These are phyloP conservation scores for Lactarius hengduanensis DNA, from an alignment of 768 basidiomycete genomes.

Conservation along the genomic window DNA sequence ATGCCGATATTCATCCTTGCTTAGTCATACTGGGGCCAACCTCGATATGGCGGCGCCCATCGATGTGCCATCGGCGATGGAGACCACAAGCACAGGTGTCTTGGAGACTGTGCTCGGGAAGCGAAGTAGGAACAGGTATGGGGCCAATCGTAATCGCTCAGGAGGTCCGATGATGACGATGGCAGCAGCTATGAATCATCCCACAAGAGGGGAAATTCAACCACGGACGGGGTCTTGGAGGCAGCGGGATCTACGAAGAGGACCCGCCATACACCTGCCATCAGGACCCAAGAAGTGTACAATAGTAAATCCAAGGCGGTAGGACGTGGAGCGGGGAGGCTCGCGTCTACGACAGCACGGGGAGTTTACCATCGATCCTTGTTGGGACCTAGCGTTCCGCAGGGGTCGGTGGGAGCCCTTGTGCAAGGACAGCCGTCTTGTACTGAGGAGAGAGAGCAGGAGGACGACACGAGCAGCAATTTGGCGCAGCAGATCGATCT, in stretches of 20 bases:
- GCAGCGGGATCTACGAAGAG: not conserved
- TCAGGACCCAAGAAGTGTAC: not conserved
- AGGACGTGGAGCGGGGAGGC: constrained; percentile 13
- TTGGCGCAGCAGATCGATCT: not conserved
- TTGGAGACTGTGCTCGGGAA: not conserved
- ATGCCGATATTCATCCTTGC: not conserved
- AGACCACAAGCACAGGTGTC: not conserved
- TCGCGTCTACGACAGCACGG: not conserved
- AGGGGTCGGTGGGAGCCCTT: not conserved
- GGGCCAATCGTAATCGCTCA: not conserved
- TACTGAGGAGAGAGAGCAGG: constrained; percentile 6
- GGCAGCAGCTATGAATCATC: not conserved
- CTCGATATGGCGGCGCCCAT: not conserved
- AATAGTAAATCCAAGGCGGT: not conserved
- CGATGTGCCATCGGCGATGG: not conserved
- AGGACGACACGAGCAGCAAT: not conserved
- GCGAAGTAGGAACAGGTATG: not conserved
- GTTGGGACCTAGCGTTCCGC: constrained; percentile 6
- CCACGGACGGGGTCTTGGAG: not conserved
- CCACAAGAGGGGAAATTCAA: not conserved
- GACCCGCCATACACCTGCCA: not conserved
- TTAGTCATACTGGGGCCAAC: not conserved
- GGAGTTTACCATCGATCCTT: constrained; percentile 6
- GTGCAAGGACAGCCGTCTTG: not conserved
- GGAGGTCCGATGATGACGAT: not conserved